Conservation (phyloP, 495 filamentous ascomycete species). For the Lepraria neglecta region DNA sequence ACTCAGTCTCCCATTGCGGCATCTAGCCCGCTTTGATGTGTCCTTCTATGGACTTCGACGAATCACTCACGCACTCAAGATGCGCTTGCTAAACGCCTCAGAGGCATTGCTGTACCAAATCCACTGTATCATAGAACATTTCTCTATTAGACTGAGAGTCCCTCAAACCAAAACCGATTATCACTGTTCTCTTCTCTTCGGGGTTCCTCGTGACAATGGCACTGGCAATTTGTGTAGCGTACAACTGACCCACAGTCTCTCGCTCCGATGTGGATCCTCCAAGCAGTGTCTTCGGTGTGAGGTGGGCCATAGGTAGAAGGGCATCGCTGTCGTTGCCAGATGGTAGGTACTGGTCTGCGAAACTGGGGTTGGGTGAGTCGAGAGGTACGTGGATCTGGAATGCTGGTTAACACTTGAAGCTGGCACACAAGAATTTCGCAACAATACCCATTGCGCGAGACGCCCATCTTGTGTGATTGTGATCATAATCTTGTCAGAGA, state of each 20-base stretch:
- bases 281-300: constrained; percentile 83
- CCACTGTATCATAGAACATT: constrained; percentile 75
- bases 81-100: constrained; percentile 29
- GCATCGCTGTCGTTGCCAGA: constrained; percentile 45
- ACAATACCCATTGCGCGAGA: constrained; percentile 80
- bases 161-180: constrained; percentile 75
- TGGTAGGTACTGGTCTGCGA: constrained; percentile 49
- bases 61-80: too few relatives aligned
- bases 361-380: constrained; percentile 55
- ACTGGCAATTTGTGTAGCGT: constrained; percentile 82
- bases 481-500: constrained; percentile 88
- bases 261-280: constrained; percentile 75
- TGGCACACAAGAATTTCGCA: constrained; percentile 11
- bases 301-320: constrained; percentile 67
- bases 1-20: too few relatives aligned
- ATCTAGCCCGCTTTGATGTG: too few relatives aligned
- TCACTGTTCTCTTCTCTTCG: constrained; percentile 68
- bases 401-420: not conserved
- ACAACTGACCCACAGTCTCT: constrained; percentile 78
- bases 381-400: constrained; percentile 81
- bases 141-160: constrained; percentile 57
- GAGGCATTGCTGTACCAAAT: constrained; percentile 65
- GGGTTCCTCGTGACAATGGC: constrained; percentile 64
- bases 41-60: too few relatives aligned
- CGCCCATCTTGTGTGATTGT: constrained; percentile 82